These are phyloP conservation scores for Apiotrichum laibachii DNA, from an alignment of 1,284 basidiomycete genomes.

Conservation along the genomic window DNA sequence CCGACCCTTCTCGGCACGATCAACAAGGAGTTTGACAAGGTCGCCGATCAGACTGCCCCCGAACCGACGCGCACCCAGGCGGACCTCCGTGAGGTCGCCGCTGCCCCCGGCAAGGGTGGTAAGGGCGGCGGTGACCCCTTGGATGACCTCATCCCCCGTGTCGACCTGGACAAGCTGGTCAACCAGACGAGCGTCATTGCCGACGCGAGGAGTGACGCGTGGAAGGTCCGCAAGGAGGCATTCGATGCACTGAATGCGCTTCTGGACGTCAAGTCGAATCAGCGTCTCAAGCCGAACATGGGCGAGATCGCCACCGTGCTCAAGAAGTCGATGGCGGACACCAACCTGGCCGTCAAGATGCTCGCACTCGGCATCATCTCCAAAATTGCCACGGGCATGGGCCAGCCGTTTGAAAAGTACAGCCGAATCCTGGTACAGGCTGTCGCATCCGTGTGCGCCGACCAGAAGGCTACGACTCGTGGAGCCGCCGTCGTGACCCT, in stretches of 20 bases:
- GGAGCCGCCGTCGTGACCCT: constrained; percentile 74
- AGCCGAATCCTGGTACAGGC: constrained; percentile 72
- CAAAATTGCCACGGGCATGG: constrained; percentile 89
- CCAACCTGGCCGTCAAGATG: constrained; percentile 89
- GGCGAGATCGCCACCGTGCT: constrained; percentile 90
- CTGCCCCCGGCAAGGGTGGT: constrained; percentile 50
- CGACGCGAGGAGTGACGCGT: constrained; percentile 85
- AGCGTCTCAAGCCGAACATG: constrained; percentile 85
- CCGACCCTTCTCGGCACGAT: constrained; percentile 91
- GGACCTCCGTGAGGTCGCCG: constrained; percentile 62
- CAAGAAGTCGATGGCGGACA: constrained; percentile 84
- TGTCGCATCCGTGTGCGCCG: constrained; percentile 79
- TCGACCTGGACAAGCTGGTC: constrained; percentile 85
- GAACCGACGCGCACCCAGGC: constrained; percentile 73
- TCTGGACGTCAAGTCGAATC: constrained; percentile 85
- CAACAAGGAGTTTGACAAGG: constrained; percentile 88
- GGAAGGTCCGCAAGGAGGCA: constrained; percentile 97
- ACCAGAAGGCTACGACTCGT: constrained; percentile 88
- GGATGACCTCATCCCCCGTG: constrained; percentile 91
- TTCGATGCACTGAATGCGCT: constrained; percentile 79
- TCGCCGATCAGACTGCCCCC: constrained; percentile 73
- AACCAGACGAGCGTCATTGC: constrained; percentile 78
- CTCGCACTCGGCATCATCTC: constrained; percentile 86
- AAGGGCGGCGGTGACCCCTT: constrained; percentile 64
- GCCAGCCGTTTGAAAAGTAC: constrained; percentile 89